Base-by-base conservation (phyloP, 345 rosid species). In the Eucalyptus curtisii region DNA sequence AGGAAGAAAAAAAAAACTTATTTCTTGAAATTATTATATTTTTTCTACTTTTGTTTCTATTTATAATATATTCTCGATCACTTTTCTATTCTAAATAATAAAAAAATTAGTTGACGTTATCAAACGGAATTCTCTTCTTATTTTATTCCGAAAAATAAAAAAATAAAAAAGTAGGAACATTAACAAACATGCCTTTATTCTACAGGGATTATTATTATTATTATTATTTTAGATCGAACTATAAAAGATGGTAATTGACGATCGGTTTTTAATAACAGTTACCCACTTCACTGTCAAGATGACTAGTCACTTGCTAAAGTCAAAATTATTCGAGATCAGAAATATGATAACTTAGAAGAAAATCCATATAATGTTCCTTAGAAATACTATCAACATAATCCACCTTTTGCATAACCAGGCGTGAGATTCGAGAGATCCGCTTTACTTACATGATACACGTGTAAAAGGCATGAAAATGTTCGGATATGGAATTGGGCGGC, bases 61-160 rank as follows among this genome's bases (percentile, higher is more conserved):
- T 7, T 52, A 10, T 19, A 8, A 3, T 52, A 52, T 52, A 19
- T 52, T 1, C 1, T 1, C 2, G 5, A 0, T 1, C 10, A 19
- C 57, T 19, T 52, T 52, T 19, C 2, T 1, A 52, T 50, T 50
- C 4, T 1, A 52, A 19, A 52, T 1, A 19, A 19, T 19, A 52
- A 0, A 52, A 52, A 52, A 52, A 7, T 52, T 52, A 52, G 4
- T 19, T 52, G 10, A 52, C 4, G 2, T 7, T 52, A 52, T 1
- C 10, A 20, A 52, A 52, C 2, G 2, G 1, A 52, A 19, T 7
- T 19, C 0, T 20, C 4, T 52, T 3, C 0, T 52, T 52, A 52
- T 52, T 52, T 52, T 52, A 52, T 52, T 52, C 0, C 2, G 0
- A 0, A 0, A 0, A 52, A 52, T 52, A 1, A 1, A 52, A 52